Percentiles rank a stretch among this genome's conserved stretches.
These are phyloP conservation scores for Panaeolus cyanescens DNA, from an alignment of 768 basidiomycete species.

Conservation along the genomic window DNA sequence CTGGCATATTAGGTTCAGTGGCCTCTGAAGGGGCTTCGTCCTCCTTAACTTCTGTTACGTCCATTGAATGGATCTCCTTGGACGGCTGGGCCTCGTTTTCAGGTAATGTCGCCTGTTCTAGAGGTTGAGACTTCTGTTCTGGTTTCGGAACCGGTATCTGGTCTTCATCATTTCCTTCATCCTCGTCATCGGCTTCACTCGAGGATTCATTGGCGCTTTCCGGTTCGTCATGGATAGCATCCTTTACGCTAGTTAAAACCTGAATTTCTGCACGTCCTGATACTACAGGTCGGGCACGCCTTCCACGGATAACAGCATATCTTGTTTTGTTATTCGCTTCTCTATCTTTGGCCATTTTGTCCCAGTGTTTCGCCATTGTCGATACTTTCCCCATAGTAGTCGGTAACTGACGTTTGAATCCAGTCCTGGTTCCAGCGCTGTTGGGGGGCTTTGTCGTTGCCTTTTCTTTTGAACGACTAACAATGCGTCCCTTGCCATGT, in stretches of 20 bases:
- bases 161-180: conserved; percentile 50
- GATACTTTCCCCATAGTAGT: conserved; percentile 72
- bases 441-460: conserved; percentile 43
- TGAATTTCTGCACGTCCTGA: conserved; percentile 87
- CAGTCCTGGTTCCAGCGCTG: conserved; percentile 45
- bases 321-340: conserved; percentile 70
- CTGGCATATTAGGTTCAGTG: conserved; percentile 45
- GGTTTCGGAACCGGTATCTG: conserved; percentile 20
- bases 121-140: conserved; percentile 13
- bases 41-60: conserved; percentile 14
- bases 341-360: conserved; percentile 74
- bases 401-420: conserved; percentile 53
- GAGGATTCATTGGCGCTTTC: conserved; percentile 64
- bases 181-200: conserved; percentile 59
- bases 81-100: conserved; percentile 12
- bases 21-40: conserved; percentile 16
- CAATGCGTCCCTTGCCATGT: conserved; percentile 37
- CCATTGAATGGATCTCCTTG: conserved; percentile 10
- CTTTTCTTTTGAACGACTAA: conserved; percentile 44
- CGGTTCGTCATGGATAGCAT: conserved; percentile 75
- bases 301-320: conserved; percentile 85
- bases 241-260: conserved; percentile 85
- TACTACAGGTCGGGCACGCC: conserved; percentile 87
- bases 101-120: conserved; percentile 8
- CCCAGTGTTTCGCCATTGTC: conserved; percentile 89